Conservation (phyloP, 2,329 filamentous ascomycete species). For the Phaeophleospora eucalypticola region DNA sequence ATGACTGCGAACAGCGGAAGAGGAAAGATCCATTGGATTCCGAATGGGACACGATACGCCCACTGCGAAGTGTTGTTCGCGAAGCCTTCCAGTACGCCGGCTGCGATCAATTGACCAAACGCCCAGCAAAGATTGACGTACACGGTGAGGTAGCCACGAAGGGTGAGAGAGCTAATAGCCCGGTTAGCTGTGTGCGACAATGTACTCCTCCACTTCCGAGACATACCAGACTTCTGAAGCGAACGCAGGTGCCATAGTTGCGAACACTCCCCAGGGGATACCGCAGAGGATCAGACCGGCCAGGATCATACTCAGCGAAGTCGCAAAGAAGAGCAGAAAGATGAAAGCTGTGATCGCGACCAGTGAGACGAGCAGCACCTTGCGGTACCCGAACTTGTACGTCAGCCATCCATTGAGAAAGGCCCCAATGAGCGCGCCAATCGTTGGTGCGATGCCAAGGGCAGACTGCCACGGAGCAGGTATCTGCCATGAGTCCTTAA, state of each 20-base stretch:
- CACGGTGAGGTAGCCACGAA: slow-evolving; percentile 54
- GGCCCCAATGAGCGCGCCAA: slow-evolving; percentile 58
- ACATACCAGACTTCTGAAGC: no score
- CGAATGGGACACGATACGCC: slow-evolving; percentile 39
- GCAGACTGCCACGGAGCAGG: slow-evolving; percentile 56
- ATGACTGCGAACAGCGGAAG: slow-evolving; percentile 24
- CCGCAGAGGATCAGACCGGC: slow-evolving; percentile 42
- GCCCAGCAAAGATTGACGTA: slow-evolving; percentile 45
- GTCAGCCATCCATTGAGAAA: slow-evolving; percentile 63
- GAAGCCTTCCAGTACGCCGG: slow-evolving; percentile 27
- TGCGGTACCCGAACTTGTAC: slow-evolving; percentile 41
- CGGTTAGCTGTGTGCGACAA: neutral
- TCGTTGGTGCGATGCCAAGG: slow-evolving; percentile 52
- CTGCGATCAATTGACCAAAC: slow-evolving; percentile 38
- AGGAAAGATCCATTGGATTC: slow-evolving; percentile 36
- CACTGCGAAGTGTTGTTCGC: slow-evolving; percentile 22
- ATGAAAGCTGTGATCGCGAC: slow-evolving; percentile 54
- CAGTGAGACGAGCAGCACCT: slow-evolving; percentile 58
- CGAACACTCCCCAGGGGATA: slow-evolving; percentile 33
- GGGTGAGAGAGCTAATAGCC: slow-evolving; percentile 47
- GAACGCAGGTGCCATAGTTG: slow-evolving; percentile 10
- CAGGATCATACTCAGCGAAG: slow-evolving; percentile 27
- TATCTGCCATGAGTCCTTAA: slow-evolving; percentile 32
- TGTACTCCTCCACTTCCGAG: neutral
- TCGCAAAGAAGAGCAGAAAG: slow-evolving; percentile 40